Evolutionary conservation across 2,329 filamentous ascomycete species (phyloP).

Genomic region (Cordyceps pruinosa): DNA sequence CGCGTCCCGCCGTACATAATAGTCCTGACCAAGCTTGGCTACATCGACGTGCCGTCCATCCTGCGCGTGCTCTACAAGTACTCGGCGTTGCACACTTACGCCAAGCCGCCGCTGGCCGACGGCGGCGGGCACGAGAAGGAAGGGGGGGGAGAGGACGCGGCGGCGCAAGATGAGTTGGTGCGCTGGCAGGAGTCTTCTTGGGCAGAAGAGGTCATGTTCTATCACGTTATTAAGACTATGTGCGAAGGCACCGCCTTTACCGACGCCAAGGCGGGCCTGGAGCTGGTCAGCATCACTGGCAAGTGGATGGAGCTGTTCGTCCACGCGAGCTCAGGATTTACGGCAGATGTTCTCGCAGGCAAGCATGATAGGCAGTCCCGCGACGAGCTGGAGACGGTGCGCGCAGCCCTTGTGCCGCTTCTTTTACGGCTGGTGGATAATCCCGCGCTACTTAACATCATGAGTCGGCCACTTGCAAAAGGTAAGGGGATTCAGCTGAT

Average conservation of each 20-base stretch:
- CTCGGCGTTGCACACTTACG: constrained; percentile 41
- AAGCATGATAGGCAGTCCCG: constrained; percentile 37
- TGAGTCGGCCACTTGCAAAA: constrained; percentile 47
- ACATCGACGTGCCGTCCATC: constrained; percentile 48
- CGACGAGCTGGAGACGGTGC: constrained; percentile 54
- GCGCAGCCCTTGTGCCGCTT: constrained; percentile 58
- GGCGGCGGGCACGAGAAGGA: constrained; percentile 13
- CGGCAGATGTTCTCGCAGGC: constrained; percentile 41
- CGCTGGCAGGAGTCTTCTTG: constrained; percentile 52
- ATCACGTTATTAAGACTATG: constrained; percentile 85
- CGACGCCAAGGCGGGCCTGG: constrained; percentile 40
- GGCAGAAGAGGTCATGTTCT: constrained; percentile 85
- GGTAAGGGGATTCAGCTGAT: constrained; percentile 31
- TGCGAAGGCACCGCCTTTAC: constrained; percentile 46
- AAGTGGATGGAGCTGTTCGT: constrained; percentile 55
- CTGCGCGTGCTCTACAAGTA: constrained; percentile 50
- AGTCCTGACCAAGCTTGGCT: constrained; percentile 42
- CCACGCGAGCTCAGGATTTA: constrained; percentile 41
- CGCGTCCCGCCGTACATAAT: constrained; percentile 54
- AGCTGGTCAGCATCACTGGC: constrained; percentile 43
- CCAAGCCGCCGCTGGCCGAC: constrained; percentile 6
- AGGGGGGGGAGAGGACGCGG: constrained; percentile 15
- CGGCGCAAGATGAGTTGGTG: constrained; percentile 16
- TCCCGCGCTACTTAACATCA: constrained; percentile 42
- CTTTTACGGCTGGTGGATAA: constrained; percentile 57